Percentiles rank a stretch among this genome's conserved stretches.
phyloP scores from a whole-genome alignment of 1,284 basidiomycete genomes.

The Lentinus polychrous region DNA sequence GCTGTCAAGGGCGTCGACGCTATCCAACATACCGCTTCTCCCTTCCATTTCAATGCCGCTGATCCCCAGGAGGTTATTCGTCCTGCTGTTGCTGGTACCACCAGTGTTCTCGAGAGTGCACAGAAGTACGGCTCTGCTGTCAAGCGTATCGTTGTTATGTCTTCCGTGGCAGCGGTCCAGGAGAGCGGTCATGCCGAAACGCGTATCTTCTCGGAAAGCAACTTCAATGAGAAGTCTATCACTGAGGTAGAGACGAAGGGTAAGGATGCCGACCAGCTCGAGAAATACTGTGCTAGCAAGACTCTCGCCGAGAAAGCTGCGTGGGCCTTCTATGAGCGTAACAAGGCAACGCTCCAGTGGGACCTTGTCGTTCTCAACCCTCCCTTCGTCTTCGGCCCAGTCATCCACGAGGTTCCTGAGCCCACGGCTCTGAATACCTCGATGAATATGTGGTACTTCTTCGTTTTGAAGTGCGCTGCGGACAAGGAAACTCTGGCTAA shows the following conservation, averaged over 20 bases:
- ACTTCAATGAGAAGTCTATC: constrained; percentile 17
- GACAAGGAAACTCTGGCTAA: background rate
- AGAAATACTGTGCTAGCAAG: constrained; percentile 16
- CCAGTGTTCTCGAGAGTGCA: constrained; percentile 36
- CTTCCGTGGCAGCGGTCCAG: constrained; percentile 10
- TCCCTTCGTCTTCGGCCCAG: background rate
- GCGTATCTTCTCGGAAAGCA: constrained; percentile 8
- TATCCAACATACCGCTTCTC: constrained; percentile 53
- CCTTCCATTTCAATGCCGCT: constrained; percentile 31
- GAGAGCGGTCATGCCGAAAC: background rate
- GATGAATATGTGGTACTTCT: background rate
- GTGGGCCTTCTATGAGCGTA: constrained; percentile 1
- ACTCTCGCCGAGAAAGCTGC: constrained; percentile 14
- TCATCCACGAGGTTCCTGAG: background rate
- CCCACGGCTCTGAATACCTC: background rate
- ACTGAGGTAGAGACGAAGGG: constrained; percentile 12
- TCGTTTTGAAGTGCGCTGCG: background rate
- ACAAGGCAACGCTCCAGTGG: background rate
- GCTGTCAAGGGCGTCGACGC: constrained; percentile 61
- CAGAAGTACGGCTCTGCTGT: constrained; percentile 5
- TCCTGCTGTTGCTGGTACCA: constrained; percentile 60
- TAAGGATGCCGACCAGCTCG: background rate
- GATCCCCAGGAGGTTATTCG: constrained; percentile 45
- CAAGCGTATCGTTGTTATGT: constrained; percentile 12
- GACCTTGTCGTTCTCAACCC: constrained; percentile 2